Conservation (phyloP, 257 asterid genomes). For the Penstemon barbatus region DNA sequence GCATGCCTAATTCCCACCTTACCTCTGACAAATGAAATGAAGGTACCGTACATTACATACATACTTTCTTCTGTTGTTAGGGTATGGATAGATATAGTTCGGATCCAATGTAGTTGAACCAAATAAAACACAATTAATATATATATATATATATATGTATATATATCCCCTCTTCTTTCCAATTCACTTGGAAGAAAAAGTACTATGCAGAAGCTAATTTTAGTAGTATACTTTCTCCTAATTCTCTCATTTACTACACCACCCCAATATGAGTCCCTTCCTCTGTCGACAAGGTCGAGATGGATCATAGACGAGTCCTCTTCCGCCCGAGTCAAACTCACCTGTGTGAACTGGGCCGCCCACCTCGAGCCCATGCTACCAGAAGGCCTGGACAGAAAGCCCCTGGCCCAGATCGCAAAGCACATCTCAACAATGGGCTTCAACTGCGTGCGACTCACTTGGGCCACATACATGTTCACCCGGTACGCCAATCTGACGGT, state of each 20-base stretch:
- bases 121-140: background rate
- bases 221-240: no score
- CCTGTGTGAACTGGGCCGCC: constrained; percentile 55
- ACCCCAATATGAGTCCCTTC: constrained; percentile 29
- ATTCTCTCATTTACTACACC: no score
- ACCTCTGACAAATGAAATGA: constrained; percentile 4
- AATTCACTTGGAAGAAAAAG: no score
- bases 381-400: constrained; percentile 51
- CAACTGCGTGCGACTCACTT: constrained; percentile 64
- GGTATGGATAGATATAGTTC: constrained; percentile 28
- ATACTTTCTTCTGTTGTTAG: constrained; percentile 14
- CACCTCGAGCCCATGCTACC: constrained; percentile 60
- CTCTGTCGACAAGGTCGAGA: constrained; percentile 56
- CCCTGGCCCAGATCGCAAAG: constrained; percentile 33
- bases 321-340: constrained; percentile 44
- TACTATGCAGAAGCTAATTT: constrained; percentile 22
- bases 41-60: no score
- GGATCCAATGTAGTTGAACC: constrained; percentile 34
- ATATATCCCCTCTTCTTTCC: no score
- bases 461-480: constrained; percentile 61
- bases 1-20: constrained; percentile 10
- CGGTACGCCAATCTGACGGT: constrained; percentile 31
- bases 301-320: constrained; percentile 48
- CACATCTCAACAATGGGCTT: constrained; percentile 45
- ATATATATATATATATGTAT: no score